A percentile compares a stretch with the other conserved stretches of the same genome.
These are phyloP conservation scores for Phialocephala subalpina DNA, from an alignment of 2,329 filamentous ascomycete genomes.

Conservation along the genomic window DNA sequence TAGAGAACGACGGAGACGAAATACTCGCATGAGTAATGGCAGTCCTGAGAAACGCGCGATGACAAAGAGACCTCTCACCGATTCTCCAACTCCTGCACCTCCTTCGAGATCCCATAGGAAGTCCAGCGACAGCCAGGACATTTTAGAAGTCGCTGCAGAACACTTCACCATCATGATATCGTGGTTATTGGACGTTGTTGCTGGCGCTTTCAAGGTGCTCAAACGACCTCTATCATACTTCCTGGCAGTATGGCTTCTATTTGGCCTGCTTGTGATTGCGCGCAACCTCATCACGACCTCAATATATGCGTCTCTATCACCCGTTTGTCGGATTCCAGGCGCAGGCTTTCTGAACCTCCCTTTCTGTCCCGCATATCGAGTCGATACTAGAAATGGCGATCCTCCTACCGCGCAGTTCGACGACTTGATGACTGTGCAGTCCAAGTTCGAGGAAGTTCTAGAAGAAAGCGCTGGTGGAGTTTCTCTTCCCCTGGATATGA, in stretches of 20 bases:
- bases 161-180: slow-evolving; percentile 38
- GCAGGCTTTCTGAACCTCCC: slow-evolving; percentile 66
- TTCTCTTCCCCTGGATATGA: slow-evolving; percentile 80
- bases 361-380: slow-evolving; percentile 59
- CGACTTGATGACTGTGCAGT: slow-evolving; percentile 76
- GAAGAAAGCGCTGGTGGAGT: slow-evolving; percentile 71
- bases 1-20: slow-evolving; percentile 34
- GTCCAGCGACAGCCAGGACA: slow-evolving; percentile 25
- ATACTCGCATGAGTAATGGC: slow-evolving; percentile 25
- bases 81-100: slow-evolving; percentile 1
- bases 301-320: slow-evolving; percentile 68
- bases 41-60: slow-evolving; percentile 36
- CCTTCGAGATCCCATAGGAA: slow-evolving; percentile 10
- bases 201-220: slow-evolving; percentile 65
- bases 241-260: slow-evolving; percentile 67
- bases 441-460: slow-evolving; percentile 79
- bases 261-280: slow-evolving; percentile 65
- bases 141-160: slow-evolving; percentile 34
- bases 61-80: slow-evolving; percentile 14
- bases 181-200: slow-evolving; percentile 64
- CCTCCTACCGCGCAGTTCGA: slow-evolving; percentile 67
- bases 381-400: slow-evolving; percentile 32
- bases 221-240: slow-evolving; percentile 71
- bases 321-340: slow-evolving; percentile 75
- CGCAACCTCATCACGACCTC: slow-evolving; percentile 70